Base-by-base conservation (phyloP, 2,329 filamentous ascomycete genomes). In the Blastomyces percursus region DNA sequence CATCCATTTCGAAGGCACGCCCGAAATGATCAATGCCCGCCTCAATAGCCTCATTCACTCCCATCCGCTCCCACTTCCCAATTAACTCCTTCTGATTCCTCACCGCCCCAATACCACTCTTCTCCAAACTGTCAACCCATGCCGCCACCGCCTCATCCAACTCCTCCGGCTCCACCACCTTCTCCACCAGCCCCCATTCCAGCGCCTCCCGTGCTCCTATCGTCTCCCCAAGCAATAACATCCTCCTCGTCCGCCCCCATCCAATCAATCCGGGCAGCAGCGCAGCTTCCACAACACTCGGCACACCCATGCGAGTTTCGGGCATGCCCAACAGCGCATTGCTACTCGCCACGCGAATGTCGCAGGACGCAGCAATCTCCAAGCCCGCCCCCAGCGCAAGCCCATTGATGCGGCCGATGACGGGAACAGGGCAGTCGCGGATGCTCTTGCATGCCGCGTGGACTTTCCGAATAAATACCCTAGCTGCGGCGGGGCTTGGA, bases 211-310 rank as follows among this genome's bases (percentile, higher is more conserved):
- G 50, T 6, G 73, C 73, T 32, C 59, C 60, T 42, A 77, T 71
- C 35, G 65, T 72, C 59, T 77, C 74, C 0, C 71, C 74, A 11
- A 77, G 68, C 52, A 75, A 68, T 6, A 77, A 64, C 12, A 77
- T 61, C 56, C 71, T 67, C 48, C 74, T 69, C 12, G 74, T 72
- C 19, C 74, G 67, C 1, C 74, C 75, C 69, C 73, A 73, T 1
- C 75, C 74, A 55, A 77, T 75, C 44, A 75, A 64, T 1, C 70
- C 69, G 19, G 74, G 73, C 14, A 77, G 64, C 7, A 76, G 62
- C 3, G 73, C 73, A 7, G 75, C 73, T 67, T 77, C 73, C 24
- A 77, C 72, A 1, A 77, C 75, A 42, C 71, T 73, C 2, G 75
- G 75, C 3, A 77, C 71, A 0, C 74, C 75, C 16, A 77, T 67